Conservation (phyloP, 2,329 filamentous ascomycete genomes). For the Botryotinia calthae region DNA sequence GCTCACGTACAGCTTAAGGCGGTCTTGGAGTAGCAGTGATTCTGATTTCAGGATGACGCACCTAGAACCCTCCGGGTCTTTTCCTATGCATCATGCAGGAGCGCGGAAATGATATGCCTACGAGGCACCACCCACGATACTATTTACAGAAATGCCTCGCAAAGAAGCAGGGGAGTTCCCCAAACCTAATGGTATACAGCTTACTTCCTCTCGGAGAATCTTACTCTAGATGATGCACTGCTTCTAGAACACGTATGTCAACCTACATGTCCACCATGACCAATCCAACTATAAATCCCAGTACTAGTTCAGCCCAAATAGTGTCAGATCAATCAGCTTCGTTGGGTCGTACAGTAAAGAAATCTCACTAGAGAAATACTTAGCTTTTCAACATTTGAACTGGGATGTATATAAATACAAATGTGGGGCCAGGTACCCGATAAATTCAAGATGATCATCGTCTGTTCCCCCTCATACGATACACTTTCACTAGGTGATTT, state of each 20-base stretch:
- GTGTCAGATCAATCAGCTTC: neutral
- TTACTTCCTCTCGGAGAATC: neutral
- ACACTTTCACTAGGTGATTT: neutral
- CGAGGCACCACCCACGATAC: neutral
- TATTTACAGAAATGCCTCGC: neutral
- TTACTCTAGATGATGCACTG: neutral
- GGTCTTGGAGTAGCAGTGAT: too few species aligned
- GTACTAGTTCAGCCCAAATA: neutral
- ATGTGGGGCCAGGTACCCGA: neutral
- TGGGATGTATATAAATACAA: neutral
- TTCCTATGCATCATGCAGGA: neutral
- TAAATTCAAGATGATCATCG: neutral
- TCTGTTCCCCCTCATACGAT: too few species aligned
- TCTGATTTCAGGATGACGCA: too few species aligned
- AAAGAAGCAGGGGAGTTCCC: neutral
- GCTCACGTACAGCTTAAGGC: too few species aligned
- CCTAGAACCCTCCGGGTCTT: too few species aligned
- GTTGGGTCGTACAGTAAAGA: neutral
- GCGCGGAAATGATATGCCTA: neutral
- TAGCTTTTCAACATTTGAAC: neutral
- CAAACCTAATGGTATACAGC: neutral
- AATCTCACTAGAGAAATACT: too few species aligned
- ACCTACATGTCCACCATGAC: neutral
- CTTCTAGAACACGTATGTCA: neutral
- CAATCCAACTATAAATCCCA: neutral